Evolutionary conservation across 495 filamentous ascomycete genomes (phyloP).

Genomic region (Mytilinidion resinicola): DNA sequence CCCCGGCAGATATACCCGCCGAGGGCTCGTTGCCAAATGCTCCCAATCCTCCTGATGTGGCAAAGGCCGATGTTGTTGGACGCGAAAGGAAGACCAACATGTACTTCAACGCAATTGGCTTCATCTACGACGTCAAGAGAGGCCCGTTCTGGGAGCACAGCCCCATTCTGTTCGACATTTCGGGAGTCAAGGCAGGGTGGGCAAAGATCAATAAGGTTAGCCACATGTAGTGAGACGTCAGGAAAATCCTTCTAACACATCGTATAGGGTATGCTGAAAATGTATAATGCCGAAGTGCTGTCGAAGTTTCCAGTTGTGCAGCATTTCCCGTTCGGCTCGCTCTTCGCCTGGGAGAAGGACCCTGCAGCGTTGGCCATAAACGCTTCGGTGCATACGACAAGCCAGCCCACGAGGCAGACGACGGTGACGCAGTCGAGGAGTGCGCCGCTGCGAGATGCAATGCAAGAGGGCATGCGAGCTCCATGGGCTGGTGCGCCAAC

Average conservation of each 20-base stretch:
- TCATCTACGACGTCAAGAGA: constrained; percentile 96
- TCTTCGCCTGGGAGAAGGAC: constrained; percentile 78
- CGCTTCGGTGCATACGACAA: constrained; percentile 51
- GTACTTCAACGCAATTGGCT: constrained; percentile 97
- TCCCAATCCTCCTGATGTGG: constrained; percentile 63
- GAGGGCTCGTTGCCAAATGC: constrained; percentile 70
- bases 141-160: constrained; percentile 99
- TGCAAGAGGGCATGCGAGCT: constrained; percentile 34
- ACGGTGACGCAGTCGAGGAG: constrained; percentile 6
- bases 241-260: constrained; percentile 7
- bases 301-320: constrained; percentile 67
- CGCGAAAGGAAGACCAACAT: constrained; percentile 67
- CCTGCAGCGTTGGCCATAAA: constrained; percentile 49
- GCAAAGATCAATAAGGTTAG: constrained; percentile 93
- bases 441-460: constrained; percentile 11
- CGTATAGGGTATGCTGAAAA: constrained; percentile 61
- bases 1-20: constrained; percentile 51
- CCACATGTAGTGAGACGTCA: neutral
- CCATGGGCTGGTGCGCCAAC: constrained; percentile 41
- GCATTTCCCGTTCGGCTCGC: constrained; percentile 66
- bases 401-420: constrained; percentile 43
- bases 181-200: constrained; percentile 84
- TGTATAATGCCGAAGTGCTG: constrained; percentile 65
- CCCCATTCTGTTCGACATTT: constrained; percentile 91
- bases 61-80: constrained; percentile 59